These are phyloP conservation scores for Amaranthus hypochondriacus DNA, from an alignment of 148 eudicot genomes.

Conservation along the genomic window DNA sequence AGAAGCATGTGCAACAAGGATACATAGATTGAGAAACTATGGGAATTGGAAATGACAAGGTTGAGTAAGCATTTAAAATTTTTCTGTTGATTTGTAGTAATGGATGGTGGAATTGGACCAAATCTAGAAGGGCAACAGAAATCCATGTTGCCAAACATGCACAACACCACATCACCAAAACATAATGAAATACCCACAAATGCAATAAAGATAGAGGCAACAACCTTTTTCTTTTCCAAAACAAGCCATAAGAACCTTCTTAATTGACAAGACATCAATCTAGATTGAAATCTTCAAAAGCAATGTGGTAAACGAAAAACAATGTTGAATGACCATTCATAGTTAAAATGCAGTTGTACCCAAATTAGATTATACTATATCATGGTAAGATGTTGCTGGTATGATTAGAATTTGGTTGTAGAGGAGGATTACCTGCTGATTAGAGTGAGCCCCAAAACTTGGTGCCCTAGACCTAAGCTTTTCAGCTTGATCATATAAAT, in stretches of 20 bases:
- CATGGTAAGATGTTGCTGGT: not conserved
- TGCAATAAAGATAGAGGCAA: no score
- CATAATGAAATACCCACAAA: not conserved
- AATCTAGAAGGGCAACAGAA: not conserved
- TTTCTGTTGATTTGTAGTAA: no score
- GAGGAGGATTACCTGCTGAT: conserved; percentile 64
- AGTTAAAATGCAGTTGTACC: not conserved
- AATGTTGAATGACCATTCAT: not conserved
- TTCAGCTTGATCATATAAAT: conserved; percentile 95
- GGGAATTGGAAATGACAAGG: no score
- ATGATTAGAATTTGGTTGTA: not conserved
- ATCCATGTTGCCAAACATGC: not conserved
- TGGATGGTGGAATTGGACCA: no score
- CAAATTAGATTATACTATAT: not conserved
- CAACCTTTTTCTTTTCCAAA: no score
- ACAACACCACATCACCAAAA: not conserved
- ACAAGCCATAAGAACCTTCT: no score
- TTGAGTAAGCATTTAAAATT: no score
- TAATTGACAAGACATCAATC: not conserved
- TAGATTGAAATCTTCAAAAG: no score
- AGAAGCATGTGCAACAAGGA: no score
- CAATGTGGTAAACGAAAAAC: not conserved
- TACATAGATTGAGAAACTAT: no score
- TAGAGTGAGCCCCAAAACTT: conserved; percentile 96
- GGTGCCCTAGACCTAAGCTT: conserved; percentile 98